phyloP scores from a whole-genome alignment of 2,329 filamentous ascomycete species.

The Camillea tinctor region DNA sequence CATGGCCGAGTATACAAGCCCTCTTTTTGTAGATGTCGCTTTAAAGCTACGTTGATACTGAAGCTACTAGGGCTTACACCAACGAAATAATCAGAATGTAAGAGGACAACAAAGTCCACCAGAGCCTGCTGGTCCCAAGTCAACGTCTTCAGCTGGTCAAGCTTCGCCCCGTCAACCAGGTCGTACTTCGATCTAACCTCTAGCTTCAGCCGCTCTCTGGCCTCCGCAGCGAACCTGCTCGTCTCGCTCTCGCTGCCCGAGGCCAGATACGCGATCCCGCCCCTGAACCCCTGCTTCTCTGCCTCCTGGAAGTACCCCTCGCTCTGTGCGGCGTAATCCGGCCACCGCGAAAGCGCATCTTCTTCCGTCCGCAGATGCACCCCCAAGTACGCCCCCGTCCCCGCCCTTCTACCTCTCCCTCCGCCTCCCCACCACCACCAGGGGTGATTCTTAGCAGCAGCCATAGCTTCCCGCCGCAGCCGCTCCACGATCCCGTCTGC shows the following conservation, averaged over 20 bases:
- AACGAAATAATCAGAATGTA: conserved; percentile 40
- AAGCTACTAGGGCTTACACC: conserved; percentile 48
- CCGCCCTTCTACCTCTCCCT: no score
- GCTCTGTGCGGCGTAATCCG: no score
- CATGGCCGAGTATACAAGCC: conserved; percentile 41
- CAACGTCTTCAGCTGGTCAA: conserved; percentile 31
- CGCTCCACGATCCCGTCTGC: no score
- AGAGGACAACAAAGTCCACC: conserved; percentile 40
- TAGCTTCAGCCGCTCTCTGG: conserved; percentile 26
- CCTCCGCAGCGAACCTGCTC: conserved; percentile 33
- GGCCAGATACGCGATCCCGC: conserved; percentile 43
- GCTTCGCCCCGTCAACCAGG: conserved; percentile 28
- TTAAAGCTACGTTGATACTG: conserved; percentile 45
- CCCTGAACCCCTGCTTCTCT: conserved; percentile 30
- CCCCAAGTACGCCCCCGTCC: no score
- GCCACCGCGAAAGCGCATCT: no score
- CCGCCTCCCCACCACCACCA: no score
- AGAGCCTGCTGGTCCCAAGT: conserved; percentile 45
- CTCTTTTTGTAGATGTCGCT: conserved; percentile 40
- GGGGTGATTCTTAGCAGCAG: no score
- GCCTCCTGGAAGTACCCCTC: conserved; percentile 37
- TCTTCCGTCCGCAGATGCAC: no score
- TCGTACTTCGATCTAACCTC: conserved; percentile 38
- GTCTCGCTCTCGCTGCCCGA: conserved; percentile 43
- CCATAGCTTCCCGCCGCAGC: no score